A percentile compares a stretch with the other conserved stretches of the same genome.
phyloP scores from a whole-genome alignment of 306 rosid genomes.

The Dryas octopetala region DNA sequence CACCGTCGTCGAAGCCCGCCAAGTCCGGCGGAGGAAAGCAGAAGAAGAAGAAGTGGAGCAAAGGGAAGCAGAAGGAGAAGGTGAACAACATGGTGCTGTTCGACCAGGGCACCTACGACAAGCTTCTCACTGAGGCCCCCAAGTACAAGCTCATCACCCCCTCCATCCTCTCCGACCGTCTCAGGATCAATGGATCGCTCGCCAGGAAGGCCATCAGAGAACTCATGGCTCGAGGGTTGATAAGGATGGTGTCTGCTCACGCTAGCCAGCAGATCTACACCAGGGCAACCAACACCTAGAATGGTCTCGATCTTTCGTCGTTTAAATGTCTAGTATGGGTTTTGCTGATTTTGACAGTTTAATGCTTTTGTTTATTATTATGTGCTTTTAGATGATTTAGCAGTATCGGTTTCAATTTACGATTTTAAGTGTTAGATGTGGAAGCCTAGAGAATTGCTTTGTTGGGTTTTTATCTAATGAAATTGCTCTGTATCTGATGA shows the following conservation, averaged over 20 bases:
- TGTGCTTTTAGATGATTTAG: no score
- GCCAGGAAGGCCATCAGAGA: constrained; percentile 66
- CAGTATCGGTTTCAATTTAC: no score
- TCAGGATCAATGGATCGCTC: constrained; percentile 67
- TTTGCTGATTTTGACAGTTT: not conserved
- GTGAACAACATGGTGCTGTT: constrained; percentile 70
- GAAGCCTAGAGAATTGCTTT: no score
- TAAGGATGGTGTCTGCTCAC: constrained; percentile 61
- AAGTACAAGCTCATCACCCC: constrained; percentile 72
- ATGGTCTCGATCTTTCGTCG: not conserved
- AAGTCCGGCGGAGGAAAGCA: constrained; percentile 74
- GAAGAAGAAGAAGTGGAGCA: constrained; percentile 83
- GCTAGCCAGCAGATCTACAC: constrained; percentile 73
- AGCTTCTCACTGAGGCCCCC: constrained; percentile 64
- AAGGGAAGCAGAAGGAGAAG: constrained; percentile 83
- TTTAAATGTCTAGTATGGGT: not conserved
- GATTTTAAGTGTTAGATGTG: no score
- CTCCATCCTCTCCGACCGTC: constrained; percentile 57
- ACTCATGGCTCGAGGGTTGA: constrained; percentile 62
- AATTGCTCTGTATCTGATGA: no score
- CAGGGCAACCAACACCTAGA: constrained; percentile 67
- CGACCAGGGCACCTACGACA: constrained; percentile 58
- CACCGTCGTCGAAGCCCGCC: constrained; percentile 69
- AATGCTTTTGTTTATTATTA: not conserved
- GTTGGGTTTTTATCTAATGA: no score